Evolutionary conservation across 495 filamentous ascomycete genomes (phyloP).

Genomic region (Aspergillus baeticus): DNA sequence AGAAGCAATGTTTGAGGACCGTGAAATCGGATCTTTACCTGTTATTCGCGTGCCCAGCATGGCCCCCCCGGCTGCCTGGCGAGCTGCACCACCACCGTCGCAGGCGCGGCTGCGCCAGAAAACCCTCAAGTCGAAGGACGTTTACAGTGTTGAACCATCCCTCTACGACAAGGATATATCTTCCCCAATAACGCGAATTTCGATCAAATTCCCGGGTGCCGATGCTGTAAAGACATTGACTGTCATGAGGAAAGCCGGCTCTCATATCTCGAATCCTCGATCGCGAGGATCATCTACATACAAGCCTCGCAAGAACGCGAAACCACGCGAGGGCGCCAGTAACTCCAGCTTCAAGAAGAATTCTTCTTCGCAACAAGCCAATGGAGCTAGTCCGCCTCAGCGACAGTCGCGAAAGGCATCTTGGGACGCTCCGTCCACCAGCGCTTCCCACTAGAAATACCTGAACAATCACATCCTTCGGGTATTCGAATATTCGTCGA

Average conservation of each 20-base stretch:
- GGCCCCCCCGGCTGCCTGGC: constrained; percentile 54
- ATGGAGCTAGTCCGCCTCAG: constrained; percentile 26
- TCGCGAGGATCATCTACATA: constrained; percentile 28
- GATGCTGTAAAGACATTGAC: constrained; percentile 26
- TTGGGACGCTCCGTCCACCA: constrained; percentile 30
- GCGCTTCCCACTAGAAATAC: constrained; percentile 20
- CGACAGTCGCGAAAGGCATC: constrained; percentile 32
- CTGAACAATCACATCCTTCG: constrained; percentile 11
- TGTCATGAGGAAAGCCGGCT: constrained; percentile 31
- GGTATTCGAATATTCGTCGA: constrained; percentile 25
- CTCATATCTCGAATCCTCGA: constrained; percentile 19
- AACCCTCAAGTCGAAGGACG: constrained; percentile 37
- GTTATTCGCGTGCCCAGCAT: constrained; percentile 63
- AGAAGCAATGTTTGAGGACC: constrained; percentile 80
- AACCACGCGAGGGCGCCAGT: constrained; percentile 31
- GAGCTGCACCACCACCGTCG: constrained; percentile 39
- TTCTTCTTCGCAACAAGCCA: constrained; percentile 26
- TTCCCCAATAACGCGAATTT: constrained; percentile 31
- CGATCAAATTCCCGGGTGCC: constrained; percentile 38
- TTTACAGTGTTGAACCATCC: constrained; percentile 39
- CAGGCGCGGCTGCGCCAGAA: constrained; percentile 33
- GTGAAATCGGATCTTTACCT: constrained; percentile 75
- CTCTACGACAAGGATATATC: constrained; percentile 35
- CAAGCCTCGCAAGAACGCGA: constrained; percentile 37
- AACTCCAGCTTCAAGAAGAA: constrained; percentile 27